Conservation (phyloP, 148 eudicot species). For the Agrostemma githago region DNA sequence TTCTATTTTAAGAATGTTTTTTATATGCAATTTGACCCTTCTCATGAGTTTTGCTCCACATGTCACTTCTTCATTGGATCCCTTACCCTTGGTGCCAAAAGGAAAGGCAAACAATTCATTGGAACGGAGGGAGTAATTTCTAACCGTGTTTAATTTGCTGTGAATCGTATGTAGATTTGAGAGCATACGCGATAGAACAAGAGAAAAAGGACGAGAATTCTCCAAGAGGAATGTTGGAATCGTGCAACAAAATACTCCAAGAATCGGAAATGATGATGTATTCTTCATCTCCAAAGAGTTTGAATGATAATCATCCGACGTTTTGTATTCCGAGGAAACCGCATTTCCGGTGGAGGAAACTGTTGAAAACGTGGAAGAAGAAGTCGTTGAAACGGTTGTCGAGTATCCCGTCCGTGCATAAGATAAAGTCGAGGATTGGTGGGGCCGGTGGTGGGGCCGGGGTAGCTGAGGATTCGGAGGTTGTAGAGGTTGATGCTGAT, state of each 20-base stretch:
- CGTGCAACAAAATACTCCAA: conserved; percentile 24
- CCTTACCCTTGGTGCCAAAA: no score
- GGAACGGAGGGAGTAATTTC: no score
- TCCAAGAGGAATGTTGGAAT: conserved; percentile 51
- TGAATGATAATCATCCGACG: not conserved
- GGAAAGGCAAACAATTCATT: no score
- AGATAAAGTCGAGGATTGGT: conserved; percentile 35
- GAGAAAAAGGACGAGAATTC: conserved; percentile 39
- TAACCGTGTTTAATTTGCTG: not conserved
- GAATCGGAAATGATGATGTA: conserved; percentile 21
- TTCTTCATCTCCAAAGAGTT: conserved; percentile 21
- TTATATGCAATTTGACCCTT: no score
- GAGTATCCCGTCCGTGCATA: conserved; percentile 42
- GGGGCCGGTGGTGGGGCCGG: conserved; percentile 32
- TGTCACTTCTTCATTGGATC: no score
- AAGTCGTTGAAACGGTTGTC: conserved; percentile 44
- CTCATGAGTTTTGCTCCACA: no score
- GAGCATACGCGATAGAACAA: conserved; percentile 44
- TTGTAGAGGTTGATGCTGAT: conserved; percentile 23
- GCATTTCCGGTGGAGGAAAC: conserved; percentile 45
- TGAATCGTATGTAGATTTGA: conserved; percentile 37
- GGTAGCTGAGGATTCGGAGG: conserved; percentile 27
- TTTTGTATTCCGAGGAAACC: conserved; percentile 28
- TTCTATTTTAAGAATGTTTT: no score
- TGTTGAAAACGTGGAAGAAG: conserved; percentile 52